These are phyloP conservation scores for Debaryomycetaceae sp. DNA, from an alignment of 1,139 yeast genomes.

Conservation along the genomic window DNA sequence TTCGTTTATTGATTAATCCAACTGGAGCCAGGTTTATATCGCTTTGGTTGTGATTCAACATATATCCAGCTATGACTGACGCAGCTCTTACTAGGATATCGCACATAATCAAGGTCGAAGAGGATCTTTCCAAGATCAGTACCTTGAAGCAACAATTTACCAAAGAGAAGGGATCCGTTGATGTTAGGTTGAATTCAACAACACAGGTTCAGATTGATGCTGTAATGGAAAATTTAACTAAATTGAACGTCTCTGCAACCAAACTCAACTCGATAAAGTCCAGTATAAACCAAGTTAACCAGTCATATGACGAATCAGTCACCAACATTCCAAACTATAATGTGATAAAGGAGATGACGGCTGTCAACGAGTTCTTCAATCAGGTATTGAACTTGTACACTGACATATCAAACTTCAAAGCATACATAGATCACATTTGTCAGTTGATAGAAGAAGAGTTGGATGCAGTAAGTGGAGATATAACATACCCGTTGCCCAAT, in stretches of 20 bases:
- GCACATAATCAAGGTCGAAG: slow-evolving; percentile 46
- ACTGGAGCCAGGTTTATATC: too few relatives aligned
- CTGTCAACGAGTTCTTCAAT: slow-evolving; percentile 66
- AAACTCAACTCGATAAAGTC: slow-evolving; percentile 48
- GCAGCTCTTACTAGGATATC: slow-evolving; percentile 44
- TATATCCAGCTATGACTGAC: slow-evolving; percentile 29
- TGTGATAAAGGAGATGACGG: slow-evolving; percentile 57
- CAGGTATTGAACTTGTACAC: slow-evolving; percentile 65
- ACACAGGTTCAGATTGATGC: slow-evolving; percentile 59
- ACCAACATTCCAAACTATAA: slow-evolving; percentile 55
- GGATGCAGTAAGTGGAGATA: slow-evolving; percentile 44
- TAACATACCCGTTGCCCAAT: slow-evolving; percentile 57
- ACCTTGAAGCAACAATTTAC: slow-evolving; percentile 55
- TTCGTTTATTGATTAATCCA: too few relatives aligned
- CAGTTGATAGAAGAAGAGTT: slow-evolving; percentile 52
- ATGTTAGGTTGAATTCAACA: slow-evolving; percentile 62
- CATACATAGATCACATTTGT: slow-evolving; percentile 49
- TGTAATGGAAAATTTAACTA: slow-evolving; percentile 38
- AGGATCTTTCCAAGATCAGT: slow-evolving; percentile 56
- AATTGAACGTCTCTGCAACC: slow-evolving; percentile 33
- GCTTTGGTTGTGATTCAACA: too few relatives aligned
- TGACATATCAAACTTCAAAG: slow-evolving; percentile 57
- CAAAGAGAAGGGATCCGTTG: slow-evolving; percentile 72
- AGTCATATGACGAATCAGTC: slow-evolving; percentile 51
- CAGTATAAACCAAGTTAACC: slow-evolving; percentile 58